Evolutionary conservation across 1,284 basidiomycete genomes (phyloP).

Genomic region (Tilletia indica): DNA sequence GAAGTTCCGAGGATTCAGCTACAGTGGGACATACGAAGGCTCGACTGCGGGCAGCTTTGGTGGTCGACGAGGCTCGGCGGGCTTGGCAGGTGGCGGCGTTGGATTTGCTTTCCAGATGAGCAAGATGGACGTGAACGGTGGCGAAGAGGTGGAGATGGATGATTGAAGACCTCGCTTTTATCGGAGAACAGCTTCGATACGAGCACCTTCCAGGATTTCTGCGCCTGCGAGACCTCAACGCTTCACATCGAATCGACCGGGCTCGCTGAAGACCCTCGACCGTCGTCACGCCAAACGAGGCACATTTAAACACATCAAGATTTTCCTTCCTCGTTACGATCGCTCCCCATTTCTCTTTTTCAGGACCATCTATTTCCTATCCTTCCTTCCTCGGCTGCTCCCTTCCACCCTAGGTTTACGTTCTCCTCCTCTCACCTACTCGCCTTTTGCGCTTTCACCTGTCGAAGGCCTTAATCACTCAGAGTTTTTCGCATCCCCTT

Average conservation of each 20-base stretch:
- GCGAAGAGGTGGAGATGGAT: conserved; percentile 1
- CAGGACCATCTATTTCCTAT: conserved; percentile 12
- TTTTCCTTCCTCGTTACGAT: background rate
- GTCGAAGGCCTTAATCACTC: no score
- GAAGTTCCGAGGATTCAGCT: conserved; percentile 55
- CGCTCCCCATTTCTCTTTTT: background rate
- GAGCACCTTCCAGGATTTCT: no score
- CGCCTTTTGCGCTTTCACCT: no score
- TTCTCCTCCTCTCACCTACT: no score
- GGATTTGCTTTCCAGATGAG: conserved; percentile 17
- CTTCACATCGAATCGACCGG: no score
- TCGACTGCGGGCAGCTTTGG: conserved; percentile 29
- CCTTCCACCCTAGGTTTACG: background rate
- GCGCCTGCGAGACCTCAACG: background rate
- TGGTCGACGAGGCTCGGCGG: conserved; percentile 17
- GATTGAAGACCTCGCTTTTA: background rate
- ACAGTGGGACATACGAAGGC: conserved; percentile 51
- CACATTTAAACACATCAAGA: no score
- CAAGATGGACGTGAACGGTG: conserved; percentile 20
- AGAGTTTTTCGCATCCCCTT: no score
- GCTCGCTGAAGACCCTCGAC: no score
- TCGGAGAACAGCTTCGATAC: no score
- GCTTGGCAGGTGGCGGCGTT: conserved; percentile 9
- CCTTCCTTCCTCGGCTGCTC: background rate
- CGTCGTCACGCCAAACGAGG: no score